Evolutionary conservation across 116 monocot species (phyloP).

Genomic region (Phalaenopsis hybrid): DNA sequence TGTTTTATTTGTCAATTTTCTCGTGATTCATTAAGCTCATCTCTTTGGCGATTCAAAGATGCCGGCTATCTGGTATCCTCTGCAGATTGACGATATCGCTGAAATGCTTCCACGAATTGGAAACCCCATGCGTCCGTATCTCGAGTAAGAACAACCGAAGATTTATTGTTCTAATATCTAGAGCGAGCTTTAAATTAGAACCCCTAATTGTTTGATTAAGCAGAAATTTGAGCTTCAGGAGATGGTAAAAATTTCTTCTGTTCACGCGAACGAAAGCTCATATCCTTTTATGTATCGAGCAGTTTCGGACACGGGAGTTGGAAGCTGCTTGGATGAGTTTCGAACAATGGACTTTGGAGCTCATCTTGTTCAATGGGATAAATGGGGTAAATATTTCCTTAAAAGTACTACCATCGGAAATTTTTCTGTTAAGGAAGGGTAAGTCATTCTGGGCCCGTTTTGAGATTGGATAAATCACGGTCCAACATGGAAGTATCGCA

Average conservation of each 20-base stretch:
- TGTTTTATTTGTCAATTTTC: not conserved
- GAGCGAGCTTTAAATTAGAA: not conserved
- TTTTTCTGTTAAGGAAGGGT: not conserved
- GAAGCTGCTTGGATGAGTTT: conserved; percentile 63
- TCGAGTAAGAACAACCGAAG: conserved; percentile 36
- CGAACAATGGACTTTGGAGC: conserved; percentile 16
- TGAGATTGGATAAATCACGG: not conserved
- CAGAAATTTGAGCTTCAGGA: not conserved
- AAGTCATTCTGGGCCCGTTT: not conserved
- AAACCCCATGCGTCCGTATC: conserved; percentile 33
- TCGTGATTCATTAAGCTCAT: conserved; percentile 33
- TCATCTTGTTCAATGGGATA: conserved; percentile 3
- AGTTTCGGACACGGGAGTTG: conserved; percentile 88
- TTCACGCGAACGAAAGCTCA: not conserved
- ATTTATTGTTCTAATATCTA: not conserved
- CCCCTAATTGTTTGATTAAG: not conserved
- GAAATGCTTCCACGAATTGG: conserved; percentile 24
- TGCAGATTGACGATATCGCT: conserved; percentile 63
- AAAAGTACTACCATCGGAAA: not conserved
- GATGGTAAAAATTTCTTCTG: not conserved
- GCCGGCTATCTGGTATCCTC: conserved; percentile 47
- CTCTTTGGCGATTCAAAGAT: conserved; percentile 53
- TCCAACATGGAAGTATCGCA: no score
- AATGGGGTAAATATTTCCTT: conserved; percentile 58
- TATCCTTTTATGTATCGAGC: not conserved